Evolutionary conservation across 2,329 filamentous ascomycete species (phyloP).

Genomic region (Chaetomiaceae sp.): DNA sequence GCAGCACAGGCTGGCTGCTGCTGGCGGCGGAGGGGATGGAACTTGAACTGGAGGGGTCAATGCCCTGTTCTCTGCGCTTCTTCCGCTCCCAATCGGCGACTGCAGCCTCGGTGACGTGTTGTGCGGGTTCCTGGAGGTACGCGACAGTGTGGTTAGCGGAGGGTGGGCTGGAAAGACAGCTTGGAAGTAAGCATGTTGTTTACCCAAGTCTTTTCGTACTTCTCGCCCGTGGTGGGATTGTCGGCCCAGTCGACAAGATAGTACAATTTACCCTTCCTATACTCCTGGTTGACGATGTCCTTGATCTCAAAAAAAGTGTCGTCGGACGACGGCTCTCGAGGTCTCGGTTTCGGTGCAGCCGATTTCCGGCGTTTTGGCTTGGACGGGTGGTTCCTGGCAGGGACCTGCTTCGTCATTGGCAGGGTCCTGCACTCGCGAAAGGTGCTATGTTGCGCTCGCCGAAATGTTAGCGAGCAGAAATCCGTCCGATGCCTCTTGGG

Average conservation of each 20-base stretch:
- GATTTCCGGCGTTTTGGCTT: constrained; percentile 15
- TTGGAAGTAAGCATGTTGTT: constrained; percentile 1
- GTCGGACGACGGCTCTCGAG: not conserved
- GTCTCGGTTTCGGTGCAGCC: not conserved
- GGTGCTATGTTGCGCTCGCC: not conserved
- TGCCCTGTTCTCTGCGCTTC: constrained; percentile 16
- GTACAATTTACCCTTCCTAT: constrained; percentile 28
- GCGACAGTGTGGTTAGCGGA: constrained; percentile 6
- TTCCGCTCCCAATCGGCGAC: constrained; percentile 29
- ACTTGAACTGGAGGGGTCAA: not conserved
- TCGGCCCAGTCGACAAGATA: constrained; percentile 57
- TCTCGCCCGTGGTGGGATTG: constrained; percentile 44
- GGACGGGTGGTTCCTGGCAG: not conserved
- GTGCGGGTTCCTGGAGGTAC: constrained; percentile 25
- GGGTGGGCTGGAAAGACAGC: not conserved
- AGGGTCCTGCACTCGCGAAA: constrained; percentile 1
- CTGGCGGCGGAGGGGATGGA: not conserved
- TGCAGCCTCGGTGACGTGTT: constrained; percentile 29
- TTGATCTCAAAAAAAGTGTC: constrained; percentile 30
- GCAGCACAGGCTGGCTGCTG: constrained; percentile 13
- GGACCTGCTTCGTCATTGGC: constrained; percentile 5
- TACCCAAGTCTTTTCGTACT: constrained; percentile 51
- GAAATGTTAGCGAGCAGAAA: not conserved
- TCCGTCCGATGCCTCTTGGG: not conserved
- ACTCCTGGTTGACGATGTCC: constrained; percentile 37